Evolutionary conservation across 2,329 filamentous ascomycete species (phyloP), one percentile per base, ranked within the genome.

Genomic region (Ceratocystis cacaofunesta): DNA sequence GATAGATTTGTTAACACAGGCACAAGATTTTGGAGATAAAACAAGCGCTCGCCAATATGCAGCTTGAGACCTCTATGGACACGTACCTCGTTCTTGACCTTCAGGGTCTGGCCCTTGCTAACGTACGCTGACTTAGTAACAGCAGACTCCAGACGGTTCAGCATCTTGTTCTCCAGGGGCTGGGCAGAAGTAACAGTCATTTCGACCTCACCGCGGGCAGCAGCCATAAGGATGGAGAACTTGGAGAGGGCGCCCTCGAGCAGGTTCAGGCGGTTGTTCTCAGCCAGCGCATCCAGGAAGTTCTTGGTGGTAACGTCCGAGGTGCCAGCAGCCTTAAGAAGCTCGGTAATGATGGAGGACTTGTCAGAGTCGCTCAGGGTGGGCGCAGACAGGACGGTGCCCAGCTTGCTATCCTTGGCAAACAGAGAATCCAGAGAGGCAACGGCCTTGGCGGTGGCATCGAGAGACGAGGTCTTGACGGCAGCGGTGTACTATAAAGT

Each of bases 51-150:
- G 7, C 5, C 17, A n/a, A 32, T 15, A 8, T n/a, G 12, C 28
- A 58, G 25, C 17, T 28, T 8, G 55, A 10, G 30, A 7, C 2
- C 52, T 19, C 17, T 58, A 19, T 52, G 8, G 36, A 61, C 69
- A 76, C 78, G 67, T 78, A 90, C 89, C 82, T 90, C 88, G 79
- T 95, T 88, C 72, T 90, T 89, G 73, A 97, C 88, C 87, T 96
- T 97, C 78, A 97, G 85, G 83, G 95, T 97, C 87, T 96, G 92
- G 80, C 92, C 92, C 76, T 88, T 84, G 75, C 87, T 86, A 72
- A 92, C 85, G 80, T 91, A 95, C 75, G 86, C 78, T 69, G 91
- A 96, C 84, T 96, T 97, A 79, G 86, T 76, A 73, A 97, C 86
- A 72, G 92, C 91, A 71, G 80, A 79, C 82, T 99, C 92, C 71